These are phyloP conservation scores for Thelephora ganbajun DNA, from an alignment of 768 basidiomycete genomes.

Conservation along the genomic window DNA sequence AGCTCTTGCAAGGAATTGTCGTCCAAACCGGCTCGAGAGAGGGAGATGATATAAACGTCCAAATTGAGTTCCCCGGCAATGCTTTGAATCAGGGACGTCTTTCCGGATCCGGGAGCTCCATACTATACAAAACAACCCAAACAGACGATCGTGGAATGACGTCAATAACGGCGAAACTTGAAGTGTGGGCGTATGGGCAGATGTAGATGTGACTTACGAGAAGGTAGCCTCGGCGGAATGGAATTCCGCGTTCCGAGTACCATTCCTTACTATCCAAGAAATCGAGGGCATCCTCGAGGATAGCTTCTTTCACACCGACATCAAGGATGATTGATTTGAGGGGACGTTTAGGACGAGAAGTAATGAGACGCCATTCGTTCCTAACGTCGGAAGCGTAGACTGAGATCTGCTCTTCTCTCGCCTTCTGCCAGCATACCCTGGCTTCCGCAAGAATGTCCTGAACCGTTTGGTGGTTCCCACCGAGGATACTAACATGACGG, in stretches of 20 bases:
- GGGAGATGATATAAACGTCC: slow-evolving; percentile 58
- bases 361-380: slow-evolving; percentile 35
- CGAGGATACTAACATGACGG: slow-evolving; percentile 12
- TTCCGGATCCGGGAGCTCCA: slow-evolving; percentile 67
- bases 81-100: slow-evolving; percentile 64
- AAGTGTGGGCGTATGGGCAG: slow-evolving; percentile 4
- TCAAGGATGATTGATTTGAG: slow-evolving; percentile 58
- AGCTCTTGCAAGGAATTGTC: slow-evolving; percentile 44
- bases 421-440: slow-evolving; percentile 33
- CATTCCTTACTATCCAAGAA: slow-evolving; percentile 56
- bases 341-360: slow-evolving; percentile 49
- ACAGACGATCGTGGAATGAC: not conserved
- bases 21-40: slow-evolving; percentile 49
- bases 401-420: slow-evolving; percentile 35
- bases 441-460: slow-evolving; percentile 40
- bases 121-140: slow-evolving; percentile 22
- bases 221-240: slow-evolving; percentile 72
- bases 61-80: slow-evolving; percentile 68
- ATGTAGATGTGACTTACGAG: slow-evolving; percentile 24
- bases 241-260: slow-evolving; percentile 65
- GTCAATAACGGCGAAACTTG: slow-evolving; percentile 1
- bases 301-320: slow-evolving; percentile 47
- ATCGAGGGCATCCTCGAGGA: slow-evolving; percentile 57
- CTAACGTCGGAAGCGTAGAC: slow-evolving; percentile 33
- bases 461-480: slow-evolving; percentile 30